Percentiles rank a stretch among this genome's conserved stretches.
phyloP scores from a whole-genome alignment of 2,329 filamentous ascomycete genomes.

The Alternaria novae-zelandiae region DNA sequence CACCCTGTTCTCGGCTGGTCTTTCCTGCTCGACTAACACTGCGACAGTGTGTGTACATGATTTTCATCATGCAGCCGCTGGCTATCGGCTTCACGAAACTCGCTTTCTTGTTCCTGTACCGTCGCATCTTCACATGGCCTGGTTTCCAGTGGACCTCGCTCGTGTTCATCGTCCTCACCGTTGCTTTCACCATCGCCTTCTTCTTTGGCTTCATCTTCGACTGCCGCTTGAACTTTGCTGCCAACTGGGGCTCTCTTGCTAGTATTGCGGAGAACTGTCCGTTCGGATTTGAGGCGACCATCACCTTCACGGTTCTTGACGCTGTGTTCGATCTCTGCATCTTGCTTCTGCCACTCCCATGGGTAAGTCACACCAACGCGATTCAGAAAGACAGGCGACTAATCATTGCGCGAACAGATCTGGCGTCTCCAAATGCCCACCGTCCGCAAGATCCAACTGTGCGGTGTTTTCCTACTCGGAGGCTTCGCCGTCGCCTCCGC shows the following conservation, averaged over 20 bases:
- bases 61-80: conserved; percentile 12
- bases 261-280: conserved; percentile 9
- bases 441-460: conserved; percentile 6
- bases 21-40: background rate
- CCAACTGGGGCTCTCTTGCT: conserved; percentile 9
- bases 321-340: conserved; percentile 10
- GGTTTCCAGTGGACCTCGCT: conserved; percentile 4
- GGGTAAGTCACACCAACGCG: background rate
- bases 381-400: background rate
- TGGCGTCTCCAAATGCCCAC: conserved; percentile 10
- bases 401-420: background rate
- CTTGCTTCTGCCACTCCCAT: conserved; percentile 7
- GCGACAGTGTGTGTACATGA: conserved; percentile 6
- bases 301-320: conserved; percentile 4
- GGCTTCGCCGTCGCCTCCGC: conserved; percentile 8
- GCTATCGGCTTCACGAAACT: conserved; percentile 10
- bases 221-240: conserved; percentile 7
- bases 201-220: conserved; percentile 13
- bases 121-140: conserved; percentile 8
- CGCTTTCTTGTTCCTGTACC: conserved; percentile 10
- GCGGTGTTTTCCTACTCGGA: conserved; percentile 9
- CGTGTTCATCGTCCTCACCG: background rate
- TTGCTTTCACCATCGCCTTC: conserved; percentile 5
- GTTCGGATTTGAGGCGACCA: conserved; percentile 8
- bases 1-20: background rate